phyloP scores from a whole-genome alignment of 208 protist genomes.

The Crithidia fasciculata region DNA sequence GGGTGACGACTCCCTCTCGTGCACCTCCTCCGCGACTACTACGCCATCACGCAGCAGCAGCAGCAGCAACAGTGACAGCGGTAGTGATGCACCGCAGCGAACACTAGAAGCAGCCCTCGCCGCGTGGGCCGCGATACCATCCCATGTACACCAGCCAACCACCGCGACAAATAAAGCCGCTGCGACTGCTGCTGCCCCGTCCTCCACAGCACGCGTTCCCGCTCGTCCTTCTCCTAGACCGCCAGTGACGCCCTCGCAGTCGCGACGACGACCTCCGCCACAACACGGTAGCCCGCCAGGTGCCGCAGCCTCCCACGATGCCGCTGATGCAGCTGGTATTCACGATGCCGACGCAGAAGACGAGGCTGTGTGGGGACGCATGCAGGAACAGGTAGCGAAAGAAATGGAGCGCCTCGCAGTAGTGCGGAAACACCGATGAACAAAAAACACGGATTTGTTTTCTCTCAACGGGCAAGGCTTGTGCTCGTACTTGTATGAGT shows the following conservation, averaged over 20 bases:
- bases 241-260: background rate
- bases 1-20: too few relatives aligned
- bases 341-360: conserved; percentile 32
- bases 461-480: too few relatives aligned
- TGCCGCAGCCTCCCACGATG: background rate
- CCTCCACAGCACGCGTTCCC: background rate
- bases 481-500: too few relatives aligned
- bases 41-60: background rate
- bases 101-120: background rate
- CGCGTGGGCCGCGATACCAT: background rate
- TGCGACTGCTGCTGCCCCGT: background rate
- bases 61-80: background rate
- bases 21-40: background rate
- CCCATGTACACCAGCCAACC: too few relatives aligned
- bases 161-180: too few relatives aligned
- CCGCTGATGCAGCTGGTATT: background rate
- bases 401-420: conserved; percentile 64
- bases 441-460: background rate
- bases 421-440: conserved; percentile 53
- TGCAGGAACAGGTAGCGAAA: conserved; percentile 41
- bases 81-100: background rate
- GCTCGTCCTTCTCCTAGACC: background rate
- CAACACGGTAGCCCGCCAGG: too few relatives aligned
- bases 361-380: conserved; percentile 30
- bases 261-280: background rate